Conservation (phyloP, 768 basidiomycete genomes). For the Mycena floridula region DNA sequence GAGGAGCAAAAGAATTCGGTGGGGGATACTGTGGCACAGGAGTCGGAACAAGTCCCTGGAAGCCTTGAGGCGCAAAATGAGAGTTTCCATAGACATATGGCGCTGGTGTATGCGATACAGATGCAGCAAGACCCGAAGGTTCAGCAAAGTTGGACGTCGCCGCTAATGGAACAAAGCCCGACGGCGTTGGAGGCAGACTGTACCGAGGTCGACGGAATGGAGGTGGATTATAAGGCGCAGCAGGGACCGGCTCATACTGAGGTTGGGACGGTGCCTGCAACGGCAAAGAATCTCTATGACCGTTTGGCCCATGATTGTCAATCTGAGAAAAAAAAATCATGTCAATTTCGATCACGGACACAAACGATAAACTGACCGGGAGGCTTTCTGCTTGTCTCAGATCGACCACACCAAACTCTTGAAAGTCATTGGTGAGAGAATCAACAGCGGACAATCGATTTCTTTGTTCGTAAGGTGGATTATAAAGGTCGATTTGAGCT, state of each 20-base stretch:
- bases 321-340: constrained; percentile 16
- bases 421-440: constrained; percentile 55
- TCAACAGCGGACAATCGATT: constrained; percentile 40
- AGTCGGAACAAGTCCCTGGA: constrained; percentile 18
- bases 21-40: constrained; percentile 11
- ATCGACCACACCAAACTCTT: constrained; percentile 54
- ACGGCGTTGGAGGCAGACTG: constrained; percentile 59
- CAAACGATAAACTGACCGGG: constrained; percentile 37
- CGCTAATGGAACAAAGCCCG: constrained; percentile 58
- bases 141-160: constrained; percentile 32
- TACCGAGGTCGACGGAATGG: constrained; percentile 51
- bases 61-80: constrained; percentile 24
- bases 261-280: constrained; percentile 35
- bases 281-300: constrained; percentile 24
- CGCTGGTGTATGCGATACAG: constrained; percentile 38
- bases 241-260: constrained; percentile 26
- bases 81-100: constrained; percentile 28
- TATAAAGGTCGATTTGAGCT: constrained; percentile 62
- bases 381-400: constrained; percentile 49
- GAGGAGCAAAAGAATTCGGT: background rate
- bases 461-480: constrained; percentile 64
- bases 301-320: no score
- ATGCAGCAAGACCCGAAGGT: constrained; percentile 21
- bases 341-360: background rate
- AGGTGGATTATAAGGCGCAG: constrained; percentile 27